These are phyloP conservation scores for Lactifluus rugatus DNA, from an alignment of 768 basidiomycete genomes.

Conservation along the genomic window DNA sequence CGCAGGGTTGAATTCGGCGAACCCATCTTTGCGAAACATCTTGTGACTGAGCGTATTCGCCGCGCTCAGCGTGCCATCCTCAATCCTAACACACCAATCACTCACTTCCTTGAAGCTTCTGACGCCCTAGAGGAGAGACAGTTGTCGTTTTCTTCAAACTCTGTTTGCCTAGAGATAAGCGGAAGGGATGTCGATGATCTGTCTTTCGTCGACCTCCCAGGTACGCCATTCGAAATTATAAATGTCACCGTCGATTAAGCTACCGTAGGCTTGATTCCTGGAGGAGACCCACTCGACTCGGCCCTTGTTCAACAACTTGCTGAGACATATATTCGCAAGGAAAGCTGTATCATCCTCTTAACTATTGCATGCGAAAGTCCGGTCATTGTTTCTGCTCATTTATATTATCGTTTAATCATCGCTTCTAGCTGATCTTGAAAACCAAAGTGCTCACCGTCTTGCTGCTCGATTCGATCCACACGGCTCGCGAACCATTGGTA, in stretches of 20 bases:
- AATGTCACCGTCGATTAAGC: neutral
- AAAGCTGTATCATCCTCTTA: slow-evolving; percentile 55
- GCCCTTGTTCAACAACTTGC: slow-evolving; percentile 51
- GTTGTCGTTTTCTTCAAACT: slow-evolving; percentile 30
- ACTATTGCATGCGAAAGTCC: slow-evolving; percentile 57
- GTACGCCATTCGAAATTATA: slow-evolving; percentile 18
- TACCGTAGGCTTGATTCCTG: slow-evolving; percentile 45
- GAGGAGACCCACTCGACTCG: slow-evolving; percentile 47
- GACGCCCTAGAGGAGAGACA: slow-evolving; percentile 22
- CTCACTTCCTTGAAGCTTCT: slow-evolving; percentile 32
- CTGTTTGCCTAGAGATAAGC: slow-evolving; percentile 30
- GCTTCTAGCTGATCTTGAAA: slow-evolving; percentile 62
- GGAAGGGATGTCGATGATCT: slow-evolving; percentile 32
- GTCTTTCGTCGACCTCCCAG: slow-evolving; percentile 34
- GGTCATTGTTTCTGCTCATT: slow-evolving; percentile 14
- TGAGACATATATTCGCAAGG: slow-evolving; percentile 46
- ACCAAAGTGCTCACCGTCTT: slow-evolving; percentile 60
- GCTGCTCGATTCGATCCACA: slow-evolving; percentile 50
- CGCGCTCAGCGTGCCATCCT: slow-evolving; percentile 58
- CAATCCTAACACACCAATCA: slow-evolving; percentile 36
- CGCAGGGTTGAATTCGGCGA: slow-evolving; percentile 23
- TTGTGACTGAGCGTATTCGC: slow-evolving; percentile 58
- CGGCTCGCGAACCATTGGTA: slow-evolving; percentile 63
- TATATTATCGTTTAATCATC: neutral
- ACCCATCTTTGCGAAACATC: slow-evolving; percentile 38